Base-by-base conservation (phyloP, 108 stramenopile species). In the Cyclotella choctawhatcheeana region DNA sequence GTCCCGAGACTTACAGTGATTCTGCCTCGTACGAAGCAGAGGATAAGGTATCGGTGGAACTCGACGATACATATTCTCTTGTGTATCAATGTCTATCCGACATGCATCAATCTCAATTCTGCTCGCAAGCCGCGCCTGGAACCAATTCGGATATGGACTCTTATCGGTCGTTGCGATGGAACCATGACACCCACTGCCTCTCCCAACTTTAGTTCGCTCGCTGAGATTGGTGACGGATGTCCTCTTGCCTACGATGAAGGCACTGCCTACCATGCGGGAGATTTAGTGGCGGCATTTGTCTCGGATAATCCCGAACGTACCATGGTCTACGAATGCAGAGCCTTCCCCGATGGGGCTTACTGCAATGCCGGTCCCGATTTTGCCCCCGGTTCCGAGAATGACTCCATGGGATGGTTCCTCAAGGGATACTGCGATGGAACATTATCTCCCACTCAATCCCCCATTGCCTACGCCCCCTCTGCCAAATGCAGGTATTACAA, bases 311-410 rank as follows among this genome's bases (percentile, higher is more conserved):
- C 58, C n/a, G 31, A 51, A 5, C 48, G 66, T 24, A 22, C 40
- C 3, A 43, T 69, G 17, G 68, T 69, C 21, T 69, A 69, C 37
- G 54, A 34, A 20, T 69, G 68, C 68, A 69, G 43, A 45, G 35
- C 27, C 10, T 69, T 29, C 25, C 68, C 68, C 55, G 4, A 56
- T 8, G 54, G 43, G 16, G 68, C 26, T 8, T 69, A 43, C 37
- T 69, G 68, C 54, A 69, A 69, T 44, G 55, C 54, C 13, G 55
- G 52, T 3, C 33, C 12, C 50, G 34, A 52, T 30, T 67, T n/a
- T 37, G 24, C 66, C 25, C 66, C 66, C 2, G 50, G 27, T 2
- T 34, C 32, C 22, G 34, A 27, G 20, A 53, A 67, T 24, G 34
- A 34, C 3, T 12, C 2, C 34, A 55, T 69, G 53, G 68, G 44